Evolutionary conservation across 176 grass and related monocot species (phyloP).

Genomic region (Oryza glaberrima): DNA sequence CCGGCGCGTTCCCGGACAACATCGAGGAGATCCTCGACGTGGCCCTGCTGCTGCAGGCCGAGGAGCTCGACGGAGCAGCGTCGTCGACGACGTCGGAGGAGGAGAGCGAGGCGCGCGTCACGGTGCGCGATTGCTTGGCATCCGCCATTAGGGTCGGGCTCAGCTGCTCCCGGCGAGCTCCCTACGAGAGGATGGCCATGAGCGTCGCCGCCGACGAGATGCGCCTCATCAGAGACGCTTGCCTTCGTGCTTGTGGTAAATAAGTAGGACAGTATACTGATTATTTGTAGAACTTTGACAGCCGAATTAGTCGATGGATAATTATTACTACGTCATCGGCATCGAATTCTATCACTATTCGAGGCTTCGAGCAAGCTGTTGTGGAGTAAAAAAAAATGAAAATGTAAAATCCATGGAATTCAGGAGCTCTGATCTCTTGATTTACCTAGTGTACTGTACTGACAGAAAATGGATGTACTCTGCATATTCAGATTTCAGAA

Average conservation of each 20-base stretch:
- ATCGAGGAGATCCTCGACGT: constrained; percentile 40
- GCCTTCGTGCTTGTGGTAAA: background rate
- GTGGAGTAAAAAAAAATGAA: too few relatives aligned
- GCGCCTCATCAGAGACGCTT: constrained; percentile 29
- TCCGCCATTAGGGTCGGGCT: constrained; percentile 30
- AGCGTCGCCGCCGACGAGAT: constrained; percentile 1
- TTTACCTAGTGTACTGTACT: too few relatives aligned
- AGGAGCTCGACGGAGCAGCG: background rate
- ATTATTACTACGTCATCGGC: too few relatives aligned
- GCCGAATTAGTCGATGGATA: too few relatives aligned
- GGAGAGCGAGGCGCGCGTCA: background rate
- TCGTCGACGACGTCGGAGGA: background rate
- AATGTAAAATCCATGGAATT: too few relatives aligned
- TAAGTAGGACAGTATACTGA: too few relatives aligned
- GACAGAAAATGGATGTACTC: too few relatives aligned
- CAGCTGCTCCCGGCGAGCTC: constrained; percentile 10
- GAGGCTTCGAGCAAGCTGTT: too few relatives aligned
- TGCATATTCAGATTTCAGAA: too few relatives aligned
- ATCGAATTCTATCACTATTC: too few relatives aligned
- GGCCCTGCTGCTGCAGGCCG: constrained; percentile 1
- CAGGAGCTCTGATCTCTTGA: too few relatives aligned
- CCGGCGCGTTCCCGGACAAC: constrained; percentile 22
- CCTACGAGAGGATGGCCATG: constrained; percentile 39
- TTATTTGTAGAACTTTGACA: background rate
- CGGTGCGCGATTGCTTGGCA: constrained; percentile 31